Base-by-base conservation (phyloP, 2,329 filamentous ascomycete genomes). In the Dothidotthia symphoricarpi region DNA sequence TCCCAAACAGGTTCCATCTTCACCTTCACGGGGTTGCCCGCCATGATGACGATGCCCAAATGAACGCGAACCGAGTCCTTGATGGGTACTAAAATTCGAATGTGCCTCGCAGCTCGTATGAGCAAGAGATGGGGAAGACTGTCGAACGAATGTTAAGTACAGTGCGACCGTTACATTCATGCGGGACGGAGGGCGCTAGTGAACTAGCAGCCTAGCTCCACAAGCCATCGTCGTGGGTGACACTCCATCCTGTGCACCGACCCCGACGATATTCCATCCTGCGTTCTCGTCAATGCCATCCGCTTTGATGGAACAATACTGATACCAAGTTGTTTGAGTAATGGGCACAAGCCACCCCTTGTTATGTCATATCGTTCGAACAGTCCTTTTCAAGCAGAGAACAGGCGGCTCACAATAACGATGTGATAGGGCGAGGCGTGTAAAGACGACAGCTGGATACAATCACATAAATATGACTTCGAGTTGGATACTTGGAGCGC, bases 1-100 rank as follows among this genome's bases (percentile, higher is more conserved):
- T 87, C 81, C 85, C 85, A 88, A 43, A 74, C 69, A 49, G 71
- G 67, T 62, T 74, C 71, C 42, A 75, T 59, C 49, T 66, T 67
- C 42, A 75, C 59, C 49, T 66, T 67, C 36, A 61, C 56, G 56
- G 55, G 57, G 59, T 72, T 67, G 56, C 51, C 60, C 43, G 59
- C 68, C 70, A 73, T 73, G 51, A 53, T 75, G 81, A 72, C 73
- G 76, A 76, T 71, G 82, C 46, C 45, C 19, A 22, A 5, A 22
- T 9, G 9, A 22, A 22, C 9, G 19, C 19, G 47, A 52, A 49
- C 41, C 51, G 39, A 48, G 45, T 47, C 42, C 54, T 49, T 45
- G 47, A 47, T 53, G 53, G 39, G 50, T 47, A 46, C 41, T 43
- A 53, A 51, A 51, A 53, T 55, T 57, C 53, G 54, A 59, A 60